Evolutionary conservation across 345 rosid species (phyloP), one percentile per base, ranked within the genome.

Genomic region (Eucalyptus brandiana): DNA sequence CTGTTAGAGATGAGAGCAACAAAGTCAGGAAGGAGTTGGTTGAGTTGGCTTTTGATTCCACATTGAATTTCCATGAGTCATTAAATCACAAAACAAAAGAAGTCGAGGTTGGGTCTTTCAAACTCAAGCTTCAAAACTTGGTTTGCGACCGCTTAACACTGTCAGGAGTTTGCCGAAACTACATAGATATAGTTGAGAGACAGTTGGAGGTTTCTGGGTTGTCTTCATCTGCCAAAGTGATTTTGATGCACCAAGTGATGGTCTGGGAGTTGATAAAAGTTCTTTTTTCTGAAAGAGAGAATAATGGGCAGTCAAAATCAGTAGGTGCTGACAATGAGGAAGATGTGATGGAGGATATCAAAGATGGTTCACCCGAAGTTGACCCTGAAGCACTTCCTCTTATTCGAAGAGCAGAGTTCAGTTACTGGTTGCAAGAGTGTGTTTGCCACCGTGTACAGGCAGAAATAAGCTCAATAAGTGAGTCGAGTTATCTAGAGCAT

Each of bases 251-350:
- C 93, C 98, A 98, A 91, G 99, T 96, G 86, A 96, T 97, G 96
- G 96, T 94, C 80, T 98, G 99, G 99, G 99, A 98, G 93, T 94
- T 97, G 91, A 95, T 98, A 85, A 97, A 94, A 90, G 99, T 97
- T 93, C 98, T 98, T 87, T 97, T 96, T 72, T 93, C 98, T 48
- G 97, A 97, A 87, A 96, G 94, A 89, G 98, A 96, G 92, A 90
- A 86, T 87, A 88, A 90, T 90, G 96, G 91, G 85, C 95, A 90
- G 88, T 90, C 91, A 48, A 95, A 95, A 88, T 92, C 95, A 88
- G 91, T 90, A 88, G 95, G 91, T 91, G 94, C 93, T 92, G 99
- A 95, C 91, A 93, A 93, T 88, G 98, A 97, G 94, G 99, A 96
- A 92, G 99, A 97, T 87, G 93, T 96, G 94, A 97, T 97, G 99